Conservation (phyloP, 2,329 filamentous ascomycete genomes). For the Myriosclerotinia scirpicola region DNA sequence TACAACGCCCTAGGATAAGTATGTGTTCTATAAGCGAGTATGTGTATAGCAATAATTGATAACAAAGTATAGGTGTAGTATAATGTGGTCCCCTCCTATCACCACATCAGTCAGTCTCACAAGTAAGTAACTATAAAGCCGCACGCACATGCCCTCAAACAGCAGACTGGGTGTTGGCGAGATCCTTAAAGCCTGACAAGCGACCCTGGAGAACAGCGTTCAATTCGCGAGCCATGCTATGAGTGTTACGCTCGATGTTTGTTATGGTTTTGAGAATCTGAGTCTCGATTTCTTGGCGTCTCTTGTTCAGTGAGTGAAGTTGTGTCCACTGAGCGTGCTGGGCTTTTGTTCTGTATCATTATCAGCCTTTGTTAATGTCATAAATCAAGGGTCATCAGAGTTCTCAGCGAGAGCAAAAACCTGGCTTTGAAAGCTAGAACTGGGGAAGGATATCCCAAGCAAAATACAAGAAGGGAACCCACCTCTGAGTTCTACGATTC, state of each 20-base stretch:
- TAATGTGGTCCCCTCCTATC: background rate
- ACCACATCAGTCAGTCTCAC: background rate
- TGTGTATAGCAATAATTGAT: constrained; percentile 33
- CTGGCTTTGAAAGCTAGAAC: background rate
- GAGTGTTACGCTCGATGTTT: constrained; percentile 32
- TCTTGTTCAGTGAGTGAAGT: constrained; percentile 36
- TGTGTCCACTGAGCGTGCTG: constrained; percentile 32
- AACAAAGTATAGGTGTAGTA: constrained; percentile 26
- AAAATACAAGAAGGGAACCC: constrained; percentile 24
- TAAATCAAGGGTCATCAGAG: background rate
- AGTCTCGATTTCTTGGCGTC: constrained; percentile 34
- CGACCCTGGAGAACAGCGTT: constrained; percentile 34
- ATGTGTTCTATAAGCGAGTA: constrained; percentile 26
- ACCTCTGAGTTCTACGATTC: constrained; percentile 34
- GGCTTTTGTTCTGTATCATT: constrained; percentile 29
- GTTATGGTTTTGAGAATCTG: constrained; percentile 37
- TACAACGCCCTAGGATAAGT: constrained; percentile 27
- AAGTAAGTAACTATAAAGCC: background rate
- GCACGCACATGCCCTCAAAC: background rate
- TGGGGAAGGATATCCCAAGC: background rate
- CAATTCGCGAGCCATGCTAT: constrained; percentile 35
- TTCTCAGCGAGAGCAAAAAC: background rate
- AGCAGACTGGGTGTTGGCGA: background rate
- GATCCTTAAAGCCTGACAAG: constrained; percentile 31
- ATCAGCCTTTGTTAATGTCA: background rate